Base-by-base conservation (phyloP, 164 flowering plant genomes). In the Saururus chinensis region DNA sequence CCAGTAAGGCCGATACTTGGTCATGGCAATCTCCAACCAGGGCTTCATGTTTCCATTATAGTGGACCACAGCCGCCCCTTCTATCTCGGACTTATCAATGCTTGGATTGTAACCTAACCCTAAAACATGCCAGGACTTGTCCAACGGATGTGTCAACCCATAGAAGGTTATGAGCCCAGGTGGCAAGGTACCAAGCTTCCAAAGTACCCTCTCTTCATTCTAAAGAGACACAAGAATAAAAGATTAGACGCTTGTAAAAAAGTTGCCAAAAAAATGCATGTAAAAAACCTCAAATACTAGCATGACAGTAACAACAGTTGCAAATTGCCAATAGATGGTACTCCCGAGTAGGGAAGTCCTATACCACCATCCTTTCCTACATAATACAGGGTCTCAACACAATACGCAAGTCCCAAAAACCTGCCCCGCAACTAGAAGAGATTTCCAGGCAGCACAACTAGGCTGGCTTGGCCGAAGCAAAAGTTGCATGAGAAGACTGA, bases 31-130 rank as follows among this genome's bases (percentile, higher is more conserved):
- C 73, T 95, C 99, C 63, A 91, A 65, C 98, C 99, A 95, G 2
- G 99, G 99, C 65, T 95, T 95, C 99, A 91, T 89, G 79, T 95
- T 95, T 51, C 99, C 99, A 69, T 95, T 95, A 68, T 87, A 95
- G 66, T 95, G 99, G 53, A 95, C 63, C 45, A 95, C 97, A 12
- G 99, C 92, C 35, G 97, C 97, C 63, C 78, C 79, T 21, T 87
- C 96, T 51, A 95, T 88, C 40, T 95, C 97, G 23, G 81, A 56
- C 51, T 75, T 71, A 68, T 89, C 93, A 37, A 91, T 37, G 62
- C 89, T 95, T n/a, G 97, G 97, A 74, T 86, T 95, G 69, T 91
- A 95, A 45, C 99, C 99, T 76, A 95, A 75, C 30, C 99, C 99
- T 57, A 95, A 85, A 61, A 95, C 99, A 55, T 95, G 99, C 99